Evolutionary conservation across 2,329 filamentous ascomycete species (phyloP).

Genomic region (Alternaria conjuncta): DNA sequence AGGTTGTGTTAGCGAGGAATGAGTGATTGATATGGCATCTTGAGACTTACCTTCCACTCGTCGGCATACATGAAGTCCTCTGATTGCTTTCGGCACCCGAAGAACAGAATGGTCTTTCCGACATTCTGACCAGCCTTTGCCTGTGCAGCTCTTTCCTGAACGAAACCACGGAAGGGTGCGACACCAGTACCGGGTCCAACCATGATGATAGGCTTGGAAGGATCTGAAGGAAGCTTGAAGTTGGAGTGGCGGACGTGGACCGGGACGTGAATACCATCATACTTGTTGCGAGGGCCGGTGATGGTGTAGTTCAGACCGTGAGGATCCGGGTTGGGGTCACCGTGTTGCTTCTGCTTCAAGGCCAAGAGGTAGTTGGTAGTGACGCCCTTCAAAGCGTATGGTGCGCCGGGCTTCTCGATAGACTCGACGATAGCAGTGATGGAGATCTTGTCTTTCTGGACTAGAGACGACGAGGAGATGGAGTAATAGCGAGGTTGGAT

Average conservation of each 20-base stretch:
- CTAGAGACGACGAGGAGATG: constrained; percentile 94
- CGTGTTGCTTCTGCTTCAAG: constrained; percentile 95
- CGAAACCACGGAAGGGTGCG: constrained; percentile 92
- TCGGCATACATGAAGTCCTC: constrained; percentile 93
- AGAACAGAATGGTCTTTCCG: constrained; percentile 89
- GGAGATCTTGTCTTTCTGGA: constrained; percentile 93
- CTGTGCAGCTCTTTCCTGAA: constrained; percentile 89
- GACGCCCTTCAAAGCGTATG: constrained; percentile 86
- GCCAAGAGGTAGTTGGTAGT: constrained; percentile 96
- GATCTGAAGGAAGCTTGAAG: constrained; percentile 97
- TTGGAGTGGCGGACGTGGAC: constrained; percentile 98
- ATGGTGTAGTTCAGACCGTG: constrained; percentile 88
- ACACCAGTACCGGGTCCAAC: constrained; percentile 96
- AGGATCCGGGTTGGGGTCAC: constrained; percentile 78
- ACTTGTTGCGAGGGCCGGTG: constrained; percentile 91
- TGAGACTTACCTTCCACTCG: constrained; percentile 83
- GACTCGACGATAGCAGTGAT: constrained; percentile 95
- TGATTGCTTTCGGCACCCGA: constrained; percentile 84
- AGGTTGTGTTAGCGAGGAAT: constrained; percentile 21
- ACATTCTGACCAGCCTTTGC: constrained; percentile 81
- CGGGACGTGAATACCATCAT: constrained; percentile 92
- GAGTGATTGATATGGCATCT: constrained; percentile 9
- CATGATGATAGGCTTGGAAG: constrained; percentile 92
- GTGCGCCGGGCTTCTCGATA: constrained; percentile 75
- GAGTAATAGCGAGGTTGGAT: constrained; percentile 99